Conservation (phyloP, 2,329 filamentous ascomycete genomes). For the Lachnellula occidentalis region DNA sequence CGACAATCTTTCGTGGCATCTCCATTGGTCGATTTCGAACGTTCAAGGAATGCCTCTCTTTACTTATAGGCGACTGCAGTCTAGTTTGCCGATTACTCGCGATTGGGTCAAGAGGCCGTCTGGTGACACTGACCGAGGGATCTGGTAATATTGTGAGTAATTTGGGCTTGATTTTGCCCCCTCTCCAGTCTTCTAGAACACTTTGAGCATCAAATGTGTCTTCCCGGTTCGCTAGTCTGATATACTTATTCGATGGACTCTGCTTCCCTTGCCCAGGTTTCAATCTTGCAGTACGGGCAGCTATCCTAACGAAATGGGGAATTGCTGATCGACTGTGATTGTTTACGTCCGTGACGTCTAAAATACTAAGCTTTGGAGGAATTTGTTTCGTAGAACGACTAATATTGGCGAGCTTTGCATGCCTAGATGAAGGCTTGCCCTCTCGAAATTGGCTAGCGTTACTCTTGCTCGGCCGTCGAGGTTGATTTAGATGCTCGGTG, state of each 20-base stretch:
- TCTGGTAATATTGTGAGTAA: not conserved
- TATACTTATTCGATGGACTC: slow-evolving; percentile 50
- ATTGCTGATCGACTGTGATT: slow-evolving; percentile 21
- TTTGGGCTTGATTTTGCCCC: slow-evolving; percentile 24
- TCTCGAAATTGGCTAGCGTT: not conserved
- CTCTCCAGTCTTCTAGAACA: slow-evolving; percentile 50
- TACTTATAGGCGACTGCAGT: slow-evolving; percentile 5
- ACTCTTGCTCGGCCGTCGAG: not conserved
- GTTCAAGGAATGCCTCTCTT: not conserved
- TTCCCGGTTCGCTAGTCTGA: slow-evolving; percentile 53
- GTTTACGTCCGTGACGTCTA: slow-evolving; percentile 48
- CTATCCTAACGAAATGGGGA: slow-evolving; percentile 55
- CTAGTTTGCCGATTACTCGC: slow-evolving; percentile 19
- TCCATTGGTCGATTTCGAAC: not conserved
- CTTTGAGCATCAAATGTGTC: slow-evolving; percentile 54
- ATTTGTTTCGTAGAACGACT: not conserved
- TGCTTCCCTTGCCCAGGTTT: slow-evolving; percentile 46
- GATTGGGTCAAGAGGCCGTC: slow-evolving; percentile 16
- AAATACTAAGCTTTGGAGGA: slow-evolving; percentile 50
- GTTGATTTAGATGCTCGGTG: slow-evolving; percentile 21
- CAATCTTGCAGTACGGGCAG: slow-evolving; percentile 50
- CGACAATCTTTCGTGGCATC: slow-evolving; percentile 13
- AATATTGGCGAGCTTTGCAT: not conserved
- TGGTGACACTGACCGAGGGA: not conserved
- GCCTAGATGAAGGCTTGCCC: not conserved